Percentiles rank a stretch among this genome's conserved stretches.
Conservation (phyloP, 2,329 filamentous ascomycete genomes). For the Aspergillus costaricaensis region DNA sequence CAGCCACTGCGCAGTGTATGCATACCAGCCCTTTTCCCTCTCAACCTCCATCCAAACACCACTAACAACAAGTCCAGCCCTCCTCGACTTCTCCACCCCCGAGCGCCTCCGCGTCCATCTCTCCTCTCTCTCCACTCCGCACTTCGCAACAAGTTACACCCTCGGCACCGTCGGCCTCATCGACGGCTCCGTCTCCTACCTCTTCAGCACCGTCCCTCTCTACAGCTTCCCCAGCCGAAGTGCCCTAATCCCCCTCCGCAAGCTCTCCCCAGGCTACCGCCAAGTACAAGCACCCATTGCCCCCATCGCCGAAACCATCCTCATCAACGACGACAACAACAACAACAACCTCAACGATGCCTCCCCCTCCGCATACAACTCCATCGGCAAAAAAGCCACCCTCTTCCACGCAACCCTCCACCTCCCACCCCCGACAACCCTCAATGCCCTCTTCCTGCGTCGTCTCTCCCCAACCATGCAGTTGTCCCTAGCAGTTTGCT, state of each 20-base stretch:
- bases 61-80: constrained; percentile 54
- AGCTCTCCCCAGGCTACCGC: constrained; percentile 79
- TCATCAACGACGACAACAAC: constrained; percentile 25
- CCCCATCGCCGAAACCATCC: constrained; percentile 36
- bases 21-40: neutral
- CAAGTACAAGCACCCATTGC: constrained; percentile 60
- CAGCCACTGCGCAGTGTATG: constrained; percentile 76
- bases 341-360: constrained; percentile 6
- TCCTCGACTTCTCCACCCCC: constrained; percentile 87
- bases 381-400: constrained; percentile 38
- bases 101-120: constrained; percentile 81
- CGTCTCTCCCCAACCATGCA: constrained; percentile 76
- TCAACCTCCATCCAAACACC: neutral
- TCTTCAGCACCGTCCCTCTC: constrained; percentile 86
- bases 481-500: constrained; percentile 67
- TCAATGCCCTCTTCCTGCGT: constrained; percentile 83
- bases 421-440: constrained; percentile 69
- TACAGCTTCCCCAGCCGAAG: constrained; percentile 67
- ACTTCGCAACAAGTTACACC: constrained; percentile 93
- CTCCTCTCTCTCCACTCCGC: constrained; percentile 85
- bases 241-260: constrained; percentile 71
- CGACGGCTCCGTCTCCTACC: constrained; percentile 94
- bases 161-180: constrained; percentile 87
- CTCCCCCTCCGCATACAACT: constrained; percentile 9
- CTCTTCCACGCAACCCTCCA: constrained; percentile 50